Base-by-base conservation (phyloP, 352 stramenopile genomes). In the Phytophthora nicotianae region DNA sequence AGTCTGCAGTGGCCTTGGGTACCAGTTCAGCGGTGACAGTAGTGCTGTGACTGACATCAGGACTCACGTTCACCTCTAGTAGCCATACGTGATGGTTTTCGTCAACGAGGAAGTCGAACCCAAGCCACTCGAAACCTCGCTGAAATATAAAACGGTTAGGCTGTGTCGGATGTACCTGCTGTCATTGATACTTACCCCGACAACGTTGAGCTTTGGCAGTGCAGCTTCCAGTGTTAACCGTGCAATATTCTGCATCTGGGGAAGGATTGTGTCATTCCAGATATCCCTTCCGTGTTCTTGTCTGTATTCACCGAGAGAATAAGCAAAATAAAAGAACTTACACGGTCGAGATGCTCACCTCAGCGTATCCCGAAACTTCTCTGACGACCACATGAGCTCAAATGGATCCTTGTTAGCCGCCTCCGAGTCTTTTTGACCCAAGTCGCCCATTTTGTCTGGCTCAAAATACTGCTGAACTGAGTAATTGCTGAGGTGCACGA, bases 21-120 rank as follows among this genome's bases (percentile, higher is more conserved):
- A 82, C 85, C 8, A 94, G 42, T 5, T 70, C 57, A 14, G 71
- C 73, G 0, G 81, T 92, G 23, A 91, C 66, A 5, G 23, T 20
- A 0, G 83, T 91, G 55, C 84, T 93, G 58, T 93, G 84, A 63
- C 84, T 95, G 9, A 96, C 75, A 54, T 96, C 89, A 0, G 89
- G 89, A 62, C 84, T 95, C 6, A 96, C 86, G 55, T 96, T 96
- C 16, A 95, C 89, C 45, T 96, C 89, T 2, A 96, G 68, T 5
- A 96, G 72, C 86, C 84, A 95, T 19, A 85, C 74, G 8, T 49
- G 61, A 17, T 81, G 43, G 19, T 65, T 54, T 23, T 81, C 71
- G 24, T 93, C 87, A 9, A 96, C 51, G 32, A 96, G 45, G 29
- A 95, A 92, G 60, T 96, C 88, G 23, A 95, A 83, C 0, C 88